phyloP scores from a whole-genome alignment of 768 basidiomycete genomes.

The Suillus variegatus region DNA sequence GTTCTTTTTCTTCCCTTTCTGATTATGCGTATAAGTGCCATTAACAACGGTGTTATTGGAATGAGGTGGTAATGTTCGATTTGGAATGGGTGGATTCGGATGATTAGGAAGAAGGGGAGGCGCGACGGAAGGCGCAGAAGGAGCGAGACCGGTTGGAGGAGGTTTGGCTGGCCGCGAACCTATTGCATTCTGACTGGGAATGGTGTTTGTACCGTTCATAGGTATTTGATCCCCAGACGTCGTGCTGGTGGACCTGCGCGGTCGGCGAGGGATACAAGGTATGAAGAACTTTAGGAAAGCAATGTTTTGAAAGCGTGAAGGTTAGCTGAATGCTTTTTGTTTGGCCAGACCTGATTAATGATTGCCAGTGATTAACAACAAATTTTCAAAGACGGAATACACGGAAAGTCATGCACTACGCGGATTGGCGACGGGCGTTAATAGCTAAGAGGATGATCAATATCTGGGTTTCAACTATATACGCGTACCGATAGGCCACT shows the following conservation, averaged over 20 bases:
- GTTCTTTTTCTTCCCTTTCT: constrained; percentile 72
- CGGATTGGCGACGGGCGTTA: not conserved
- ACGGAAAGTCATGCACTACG: not conserved
- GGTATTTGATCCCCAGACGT: constrained; percentile 27
- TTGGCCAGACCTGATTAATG: not conserved
- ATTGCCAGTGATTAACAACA: not conserved
- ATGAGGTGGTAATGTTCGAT: constrained; percentile 35
- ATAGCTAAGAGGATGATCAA: not conserved
- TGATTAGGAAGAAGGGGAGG: constrained; percentile 57
- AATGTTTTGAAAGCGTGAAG: constrained; percentile 22
- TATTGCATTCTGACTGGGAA: constrained; percentile 31
- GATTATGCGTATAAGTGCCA: constrained; percentile 26
- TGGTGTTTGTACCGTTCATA: constrained; percentile 50
- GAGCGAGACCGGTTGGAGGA: constrained; percentile 58
- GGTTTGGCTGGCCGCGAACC: constrained; percentile 46
- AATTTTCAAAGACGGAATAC: constrained; percentile 1
- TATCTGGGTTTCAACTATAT: not conserved
- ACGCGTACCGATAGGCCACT: not conserved
- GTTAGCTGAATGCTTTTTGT: constrained; percentile 11
- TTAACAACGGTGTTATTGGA: constrained; percentile 25
- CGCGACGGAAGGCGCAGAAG: constrained; percentile 59
- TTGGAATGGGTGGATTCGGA: constrained; percentile 34
- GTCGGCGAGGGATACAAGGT: constrained; percentile 31
- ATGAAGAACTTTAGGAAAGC: constrained; percentile 26
- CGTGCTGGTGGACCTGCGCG: constrained; percentile 18